Conservation (phyloP, 345 rosid genomes). For the Hypericum androsaemum region DNA sequence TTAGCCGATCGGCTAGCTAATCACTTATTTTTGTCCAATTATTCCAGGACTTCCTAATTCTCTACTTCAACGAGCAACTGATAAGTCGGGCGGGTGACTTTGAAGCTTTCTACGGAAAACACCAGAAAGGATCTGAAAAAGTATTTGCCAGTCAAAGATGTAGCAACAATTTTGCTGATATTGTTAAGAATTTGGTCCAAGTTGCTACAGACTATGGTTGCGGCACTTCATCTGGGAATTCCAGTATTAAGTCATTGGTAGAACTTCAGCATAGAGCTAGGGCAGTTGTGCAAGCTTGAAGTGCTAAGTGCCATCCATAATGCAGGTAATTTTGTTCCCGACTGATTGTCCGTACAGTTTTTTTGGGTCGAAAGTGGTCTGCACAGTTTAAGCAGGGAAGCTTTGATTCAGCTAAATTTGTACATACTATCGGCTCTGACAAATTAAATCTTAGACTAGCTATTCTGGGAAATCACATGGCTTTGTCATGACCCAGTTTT, state of each 20-base stretch:
- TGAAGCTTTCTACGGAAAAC: conserved; percentile 47
- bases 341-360: conserved; percentile 5
- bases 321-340: not conserved
- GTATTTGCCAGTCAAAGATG: conserved; percentile 5
- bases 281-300: conserved; percentile 27
- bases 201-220: conserved; percentile 6
- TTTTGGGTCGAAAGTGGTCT: conserved; percentile 2
- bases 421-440: too few relatives aligned
- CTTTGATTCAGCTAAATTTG: too few relatives aligned
- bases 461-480: too few relatives aligned
- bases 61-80: conserved; percentile 55
- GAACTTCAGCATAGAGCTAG: conserved; percentile 45
- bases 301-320: not conserved
- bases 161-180: conserved; percentile 17
- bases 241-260: conserved; percentile 14
- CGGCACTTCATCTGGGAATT: conserved; percentile 13
- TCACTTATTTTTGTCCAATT: not conserved
- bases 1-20: too few relatives aligned
- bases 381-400: too few relatives aligned
- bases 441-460: too few relatives aligned
- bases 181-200: conserved; percentile 34
- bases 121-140: conserved; percentile 13
- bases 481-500: too few relatives aligned
- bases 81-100: conserved; percentile 64
- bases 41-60: conserved; percentile 62